Evolutionary conservation across 1,284 basidiomycete species (phyloP).

Genomic region (Ustilago xerochloae): DNA sequence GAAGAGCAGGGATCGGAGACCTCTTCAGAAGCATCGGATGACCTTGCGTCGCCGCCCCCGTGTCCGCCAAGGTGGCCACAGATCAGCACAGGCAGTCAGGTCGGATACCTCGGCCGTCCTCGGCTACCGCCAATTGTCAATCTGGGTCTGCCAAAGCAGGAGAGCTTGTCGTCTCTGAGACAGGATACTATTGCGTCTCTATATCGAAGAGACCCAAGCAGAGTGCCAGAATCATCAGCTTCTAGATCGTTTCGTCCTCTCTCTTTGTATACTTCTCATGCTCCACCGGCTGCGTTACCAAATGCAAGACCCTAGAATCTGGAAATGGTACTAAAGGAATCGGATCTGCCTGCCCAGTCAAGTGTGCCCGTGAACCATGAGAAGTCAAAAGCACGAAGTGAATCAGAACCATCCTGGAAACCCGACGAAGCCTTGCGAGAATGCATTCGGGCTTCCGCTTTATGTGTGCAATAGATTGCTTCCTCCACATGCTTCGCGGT

Average conservation of each 20-base stretch:
- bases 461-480: not conserved
- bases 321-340: no score
- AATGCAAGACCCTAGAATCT: not conserved
- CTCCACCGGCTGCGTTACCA: not conserved
- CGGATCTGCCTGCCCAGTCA: no score
- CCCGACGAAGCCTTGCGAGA: no score
- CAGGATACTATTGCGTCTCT: constrained; percentile 21
- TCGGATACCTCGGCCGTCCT: constrained; percentile 2
- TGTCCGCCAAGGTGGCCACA: constrained; percentile 2
- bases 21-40: constrained; percentile 24
- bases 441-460: no score
- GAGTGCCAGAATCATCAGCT: not conserved
- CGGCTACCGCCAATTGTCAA: constrained; percentile 22
- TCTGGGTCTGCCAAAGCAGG: constrained; percentile 23
- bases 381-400: no score
- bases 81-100: not conserved
- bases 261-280: constrained; percentile 33
- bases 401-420: no score
- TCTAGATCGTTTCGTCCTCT: constrained; percentile 23
- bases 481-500: not conserved
- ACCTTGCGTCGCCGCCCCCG: constrained; percentile 17
- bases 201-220: constrained; percentile 14
- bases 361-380: no score
- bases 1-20: constrained; percentile 18
- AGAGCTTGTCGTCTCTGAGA: not conserved